Conservation (phyloP, 2,329 filamentous ascomycete genomes). For the Pseudonectria foliicola region DNA sequence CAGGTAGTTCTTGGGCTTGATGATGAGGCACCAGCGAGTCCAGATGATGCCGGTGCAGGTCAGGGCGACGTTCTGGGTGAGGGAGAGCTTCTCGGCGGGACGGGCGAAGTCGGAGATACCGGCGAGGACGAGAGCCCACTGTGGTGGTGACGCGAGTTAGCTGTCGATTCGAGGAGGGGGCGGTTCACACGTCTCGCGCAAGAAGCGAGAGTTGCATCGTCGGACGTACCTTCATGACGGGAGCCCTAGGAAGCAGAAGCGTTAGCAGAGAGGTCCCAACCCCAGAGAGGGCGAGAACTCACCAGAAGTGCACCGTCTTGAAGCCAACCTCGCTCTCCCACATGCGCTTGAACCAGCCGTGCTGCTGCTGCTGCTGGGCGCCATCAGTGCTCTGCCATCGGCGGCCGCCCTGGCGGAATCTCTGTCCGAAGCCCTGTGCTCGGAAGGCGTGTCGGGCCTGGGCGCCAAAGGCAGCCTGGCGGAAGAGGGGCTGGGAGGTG, state of each 20-base stretch:
- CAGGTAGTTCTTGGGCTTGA: constrained; percentile 89
- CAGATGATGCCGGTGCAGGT: constrained; percentile 91
- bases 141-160: constrained; percentile 9
- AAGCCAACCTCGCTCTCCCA: constrained; percentile 75
- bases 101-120: constrained; percentile 88
- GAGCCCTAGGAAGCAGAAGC: constrained; percentile 55
- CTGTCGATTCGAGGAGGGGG: constrained; percentile 1
- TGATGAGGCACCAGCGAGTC: constrained; percentile 98
- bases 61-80: constrained; percentile 86
- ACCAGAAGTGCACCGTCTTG: constrained; percentile 99
- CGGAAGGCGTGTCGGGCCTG: constrained; percentile 50
- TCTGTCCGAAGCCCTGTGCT: constrained; percentile 33
- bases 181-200: neutral
- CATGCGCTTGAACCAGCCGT: constrained; percentile 66
- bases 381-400: constrained; percentile 66
- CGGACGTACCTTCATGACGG: constrained; percentile 67
- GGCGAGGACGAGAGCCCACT: constrained; percentile 90
- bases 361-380: constrained; percentile 34
- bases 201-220: constrained; percentile 1
- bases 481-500: constrained; percentile 49
- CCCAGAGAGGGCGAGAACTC: constrained; percentile 1
- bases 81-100: constrained; percentile 84
- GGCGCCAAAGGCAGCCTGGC: constrained; percentile 44
- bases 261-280: constrained; percentile 13
- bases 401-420: constrained; percentile 32